These are phyloP conservation scores for Eremomyces bilateralis DNA, from an alignment of 495 filamentous ascomycete genomes.

Conservation along the genomic window DNA sequence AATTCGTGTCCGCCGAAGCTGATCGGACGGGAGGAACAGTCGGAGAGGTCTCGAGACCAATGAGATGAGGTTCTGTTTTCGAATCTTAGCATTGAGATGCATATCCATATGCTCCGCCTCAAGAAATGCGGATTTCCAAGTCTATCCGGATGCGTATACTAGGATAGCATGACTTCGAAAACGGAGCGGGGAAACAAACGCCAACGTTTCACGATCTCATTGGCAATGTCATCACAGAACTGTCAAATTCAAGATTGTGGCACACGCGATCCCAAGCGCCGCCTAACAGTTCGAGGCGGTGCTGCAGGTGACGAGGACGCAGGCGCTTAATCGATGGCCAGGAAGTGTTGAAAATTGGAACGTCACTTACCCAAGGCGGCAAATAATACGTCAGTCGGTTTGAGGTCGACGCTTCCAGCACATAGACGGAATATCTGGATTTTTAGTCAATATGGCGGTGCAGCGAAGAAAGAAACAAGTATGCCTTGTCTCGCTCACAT, in stretches of 20 bases:
- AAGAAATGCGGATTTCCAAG: too few species aligned
- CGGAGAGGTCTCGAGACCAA: constrained; percentile 69
- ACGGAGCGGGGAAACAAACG: too few species aligned
- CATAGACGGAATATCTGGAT: constrained; percentile 19
- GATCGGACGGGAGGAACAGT: constrained; percentile 48
- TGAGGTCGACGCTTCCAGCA: constrained; percentile 20
- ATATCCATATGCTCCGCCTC: too few species aligned
- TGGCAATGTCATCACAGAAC: too few species aligned
- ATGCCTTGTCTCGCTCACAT: constrained; percentile 8
- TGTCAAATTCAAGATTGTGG: too few species aligned
- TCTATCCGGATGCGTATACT: too few species aligned
- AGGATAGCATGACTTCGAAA: too few species aligned
- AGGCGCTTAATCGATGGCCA: background rate
- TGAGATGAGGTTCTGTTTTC: constrained; percentile 73
- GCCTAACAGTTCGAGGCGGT: background rate
- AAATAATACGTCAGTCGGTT: constrained; percentile 21
- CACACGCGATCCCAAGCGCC: background rate
- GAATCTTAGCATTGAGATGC: too few species aligned
- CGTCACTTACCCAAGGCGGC: constrained; percentile 19
- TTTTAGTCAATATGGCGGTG: background rate
- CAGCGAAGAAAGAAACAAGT: background rate
- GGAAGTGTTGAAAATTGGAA: background rate
- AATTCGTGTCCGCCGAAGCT: constrained; percentile 53
- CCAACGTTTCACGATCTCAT: too few species aligned
- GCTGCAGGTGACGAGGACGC: background rate